Evolutionary conservation across 305 asterid species (phyloP), one percentile per base, ranked within the genome.

Genomic region (Solanum chacoense): DNA sequence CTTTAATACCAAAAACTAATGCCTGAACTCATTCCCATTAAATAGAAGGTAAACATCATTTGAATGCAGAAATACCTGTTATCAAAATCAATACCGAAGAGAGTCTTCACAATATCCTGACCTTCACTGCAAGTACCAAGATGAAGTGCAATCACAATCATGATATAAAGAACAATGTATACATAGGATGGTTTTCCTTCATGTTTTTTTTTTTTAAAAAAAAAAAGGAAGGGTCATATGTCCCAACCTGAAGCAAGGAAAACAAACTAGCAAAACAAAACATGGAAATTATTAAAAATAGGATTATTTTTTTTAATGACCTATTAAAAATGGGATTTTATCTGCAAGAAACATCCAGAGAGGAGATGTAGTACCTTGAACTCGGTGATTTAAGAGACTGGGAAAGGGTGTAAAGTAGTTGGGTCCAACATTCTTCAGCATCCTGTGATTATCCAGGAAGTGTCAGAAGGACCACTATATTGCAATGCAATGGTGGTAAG

Each of bases 381-480:
- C 90, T 90, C 50, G 94, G 91, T 37, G 95, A 87, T 90, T 92
- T 96, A 84, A 98, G 94, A 85, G 97, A 91, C 89, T 94, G 93
- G 8, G 99, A 96, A 86, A 98, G 98, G 88, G 99, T 94, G 91
- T 94, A 95, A 74, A 96, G 88, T 90, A 98, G 95, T 89, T 96
- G 99, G 31, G 99, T 93, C 99, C 99, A 98, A 93, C 99, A 98
- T 92, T 98, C 99, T 93, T 98, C 99, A 88, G 99, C 99, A 93
- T 98, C 99, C 99, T 98, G 93, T 69, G 59, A 91, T 90, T 88
- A 86, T 36, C 59, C 81, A 73, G 79, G 86, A 65, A 72, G 78
- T 90, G 86, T 91, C 29, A 90, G 45, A 37, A 71, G 31, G 67
- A 91, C 38, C 38, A 32, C 24, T 22, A 84, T 24, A 80, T 86